Evolutionary conservation across 306 rosid species (phyloP), one percentile per base, ranked within the genome.

Genomic region (Acacia confusa): DNA sequence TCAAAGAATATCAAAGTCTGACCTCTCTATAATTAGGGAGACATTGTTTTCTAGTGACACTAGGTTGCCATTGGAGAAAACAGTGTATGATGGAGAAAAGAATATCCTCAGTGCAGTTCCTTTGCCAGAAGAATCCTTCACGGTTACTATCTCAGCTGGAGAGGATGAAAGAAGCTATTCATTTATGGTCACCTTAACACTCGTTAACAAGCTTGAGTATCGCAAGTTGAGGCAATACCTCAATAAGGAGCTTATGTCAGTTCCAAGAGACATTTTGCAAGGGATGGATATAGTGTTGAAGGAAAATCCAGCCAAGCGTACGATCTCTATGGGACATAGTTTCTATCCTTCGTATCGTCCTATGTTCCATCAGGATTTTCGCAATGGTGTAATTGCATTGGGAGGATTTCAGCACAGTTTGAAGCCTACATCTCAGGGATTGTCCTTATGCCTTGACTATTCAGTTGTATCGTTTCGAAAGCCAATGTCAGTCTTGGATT

Each of bases 281-380:
- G 92, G 92, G 28, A 67, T 93, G 97, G 94, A 91, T 81, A 74
- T 91, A 75, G 97, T 90, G 64, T 74, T 93, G 81, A 93, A 90
- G 85, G 92, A 93, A 82, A 93, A 90, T 79, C 94, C 97, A 7
- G 60, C 85, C 15, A 85, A 89, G 76, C 72, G 74, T 13, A 84
- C 91, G 77, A 68, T 93, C 60, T 60, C 94, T 45, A 70, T 86
- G 83, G 97, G 97, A 16, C 81, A 92, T 2, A 63, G 48, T 53
- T 93, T 87, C 79, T 90, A 86, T 86, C 88, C 92, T 10, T 58
- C 77, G n/a, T 79, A 86, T 65, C 85, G 74, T 69, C 79, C 79
- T 41, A 60, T 86, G 63, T 65, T 43, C 27, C 68, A 55, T 30
- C 80, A 85, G 85, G 87, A 93, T 80, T 90, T 93, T 80, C 82